Base-by-base conservation (phyloP, 768 basidiomycete genomes). In the Calocybe gangraenosa region DNA sequence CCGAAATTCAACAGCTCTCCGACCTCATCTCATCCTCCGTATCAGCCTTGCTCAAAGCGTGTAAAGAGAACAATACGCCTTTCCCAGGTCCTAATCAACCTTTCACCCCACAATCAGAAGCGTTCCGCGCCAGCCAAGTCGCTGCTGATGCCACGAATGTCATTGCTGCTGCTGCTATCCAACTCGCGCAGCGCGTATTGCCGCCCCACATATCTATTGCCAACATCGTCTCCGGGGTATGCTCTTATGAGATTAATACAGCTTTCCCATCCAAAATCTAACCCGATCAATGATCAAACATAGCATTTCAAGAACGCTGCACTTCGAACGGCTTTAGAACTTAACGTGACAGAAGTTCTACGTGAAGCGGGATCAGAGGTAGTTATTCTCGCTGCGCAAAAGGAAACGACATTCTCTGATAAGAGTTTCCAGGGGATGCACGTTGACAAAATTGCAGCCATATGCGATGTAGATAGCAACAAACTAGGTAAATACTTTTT, bases 281-380 rank as follows among this genome's bases (percentile, higher is more conserved):
- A 28, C 11, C 6, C 25, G 6, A 28, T 6, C 25, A 28, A 5
- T 6, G 14, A 7, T 33, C 1, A 32, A 32, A 28, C n/a, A 21
- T 28, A 63, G 62, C 51, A 56, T 37, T 56, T 51, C 20, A 60
- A 58, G 31, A 44, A 51, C n/a, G 55, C 63, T 2, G 61, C 63
- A 1, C 34, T 64, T 10, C 49, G 55, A 2, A 46, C 51, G n/a
- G 57, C 56, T 19, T 14, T 61, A 9, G 58, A 63, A 21, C 49
- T 52, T 1, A 53, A 58, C 41, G 59, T 62, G 11, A 55, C 60
- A 8, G 64, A 68, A 33, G 65, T 66, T 7, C 47, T 69, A 17
- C 57, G 65, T 7, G 66, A 68, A 43, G 64, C 63, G 2, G 66
- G 66, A 2, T 54, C 59, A 9, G 25, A 64, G 37, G 66, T 65